These are phyloP conservation scores for Yarrowia yakushimensis DNA, from an alignment of 805 yeast genomes.

Conservation along the genomic window DNA sequence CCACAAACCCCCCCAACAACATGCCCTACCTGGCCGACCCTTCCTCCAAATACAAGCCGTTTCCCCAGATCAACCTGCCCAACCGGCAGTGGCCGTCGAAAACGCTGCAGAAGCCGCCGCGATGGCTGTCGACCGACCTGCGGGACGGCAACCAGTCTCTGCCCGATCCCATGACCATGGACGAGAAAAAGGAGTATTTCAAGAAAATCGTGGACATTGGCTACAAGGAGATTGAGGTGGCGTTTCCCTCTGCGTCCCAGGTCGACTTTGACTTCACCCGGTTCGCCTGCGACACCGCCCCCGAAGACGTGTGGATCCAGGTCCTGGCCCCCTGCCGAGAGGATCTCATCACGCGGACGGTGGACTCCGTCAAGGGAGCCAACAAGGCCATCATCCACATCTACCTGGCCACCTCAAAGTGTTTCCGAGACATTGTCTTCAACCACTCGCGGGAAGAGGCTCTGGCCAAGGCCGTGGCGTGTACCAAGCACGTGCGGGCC, in stretches of 20 bases:
- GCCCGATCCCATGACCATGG: conserved; percentile 82
- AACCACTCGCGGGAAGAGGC: conserved; percentile 56
- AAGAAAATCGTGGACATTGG: conserved; percentile 67
- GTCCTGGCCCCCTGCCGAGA: conserved; percentile 75
- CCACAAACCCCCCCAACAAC: not conserved
- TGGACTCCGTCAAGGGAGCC: conserved; percentile 71
- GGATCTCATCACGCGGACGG: conserved; percentile 64
- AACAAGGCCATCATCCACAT: conserved; percentile 72
- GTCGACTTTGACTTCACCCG: conserved; percentile 78
- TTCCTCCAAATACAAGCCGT: conserved; percentile 52
- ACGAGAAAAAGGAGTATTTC: conserved; percentile 70
- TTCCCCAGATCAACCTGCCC: conserved; percentile 52
- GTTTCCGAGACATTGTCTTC: conserved; percentile 70
- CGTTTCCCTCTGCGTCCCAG: conserved; percentile 78
- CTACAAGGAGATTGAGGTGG: conserved; percentile 78
- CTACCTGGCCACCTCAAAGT: conserved; percentile 71
- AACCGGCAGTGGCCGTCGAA: conserved; percentile 69
- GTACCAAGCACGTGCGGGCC: conserved; percentile 58
- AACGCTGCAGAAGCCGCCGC: conserved; percentile 58
- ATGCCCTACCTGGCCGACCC: conserved; percentile 21
- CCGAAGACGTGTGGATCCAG: conserved; percentile 73
- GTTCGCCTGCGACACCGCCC: conserved; percentile 67
- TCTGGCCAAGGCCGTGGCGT: conserved; percentile 56
- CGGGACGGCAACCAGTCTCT: conserved; percentile 83
- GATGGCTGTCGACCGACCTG: conserved; percentile 80